Conservation (phyloP, 2,329 filamentous ascomycete genomes). For the Xylogone sp. region DNA sequence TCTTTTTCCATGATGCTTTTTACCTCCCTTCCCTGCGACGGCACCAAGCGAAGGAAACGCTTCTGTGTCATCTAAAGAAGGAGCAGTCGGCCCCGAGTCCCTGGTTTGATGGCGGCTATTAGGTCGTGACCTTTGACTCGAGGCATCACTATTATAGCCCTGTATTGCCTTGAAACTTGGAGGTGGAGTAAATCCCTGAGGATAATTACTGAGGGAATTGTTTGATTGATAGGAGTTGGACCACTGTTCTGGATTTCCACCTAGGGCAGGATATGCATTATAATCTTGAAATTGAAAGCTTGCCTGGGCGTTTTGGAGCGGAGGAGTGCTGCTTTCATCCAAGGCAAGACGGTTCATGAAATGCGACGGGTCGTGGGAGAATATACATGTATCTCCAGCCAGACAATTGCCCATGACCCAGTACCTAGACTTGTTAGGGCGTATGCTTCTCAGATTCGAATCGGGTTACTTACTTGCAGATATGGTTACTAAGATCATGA, state of each 20-base stretch:
- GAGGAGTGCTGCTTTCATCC: conserved; percentile 63
- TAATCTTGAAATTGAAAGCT: conserved; percentile 79
- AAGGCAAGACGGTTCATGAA: conserved; percentile 78
- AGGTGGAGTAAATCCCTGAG: conserved; percentile 58
- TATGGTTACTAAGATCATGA: conserved; percentile 89
- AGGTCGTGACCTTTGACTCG: conserved; percentile 75
- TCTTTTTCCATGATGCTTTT: conserved; percentile 91
- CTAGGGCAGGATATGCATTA: conserved; percentile 78
- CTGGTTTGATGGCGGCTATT: conserved; percentile 72
- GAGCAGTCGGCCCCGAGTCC: conserved; percentile 62
- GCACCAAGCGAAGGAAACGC: conserved; percentile 89
- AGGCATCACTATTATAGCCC: conserved; percentile 52
- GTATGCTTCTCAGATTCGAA: not conserved
- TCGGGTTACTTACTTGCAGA: conserved; percentile 79
- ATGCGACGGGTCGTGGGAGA: conserved; percentile 90
- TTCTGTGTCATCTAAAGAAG: conserved; percentile 87
- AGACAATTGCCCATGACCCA: conserved; percentile 96
- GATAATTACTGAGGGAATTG: conserved; percentile 47
- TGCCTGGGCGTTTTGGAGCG: conserved; percentile 57
- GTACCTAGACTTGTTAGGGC: conserved; percentile 54
- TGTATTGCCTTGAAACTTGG: conserved; percentile 66
- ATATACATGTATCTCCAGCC: conserved; percentile 89
- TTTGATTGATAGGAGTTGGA: conserved; percentile 37
- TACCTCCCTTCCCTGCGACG: conserved; percentile 68
- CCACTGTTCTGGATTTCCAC: conserved; percentile 57